Conservation (phyloP, 495 filamentous ascomycete genomes). For the Cudoniella acicularis region DNA sequence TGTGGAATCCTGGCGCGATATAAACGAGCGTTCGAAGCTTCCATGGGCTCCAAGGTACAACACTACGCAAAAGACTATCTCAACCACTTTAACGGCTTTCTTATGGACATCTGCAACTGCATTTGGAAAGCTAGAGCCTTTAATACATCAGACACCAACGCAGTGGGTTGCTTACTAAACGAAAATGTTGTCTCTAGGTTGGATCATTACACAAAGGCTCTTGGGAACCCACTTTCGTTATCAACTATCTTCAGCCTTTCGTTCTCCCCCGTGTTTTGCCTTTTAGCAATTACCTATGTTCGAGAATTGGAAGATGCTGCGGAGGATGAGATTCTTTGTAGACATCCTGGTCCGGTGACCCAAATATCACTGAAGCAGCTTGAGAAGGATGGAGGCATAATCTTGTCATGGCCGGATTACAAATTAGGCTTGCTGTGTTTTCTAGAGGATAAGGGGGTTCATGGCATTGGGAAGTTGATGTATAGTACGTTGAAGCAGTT, state of each 20-base stretch:
- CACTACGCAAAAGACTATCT: constrained; percentile 50
- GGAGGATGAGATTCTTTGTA: constrained; percentile 41
- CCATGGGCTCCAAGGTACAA: constrained; percentile 37
- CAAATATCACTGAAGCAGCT: constrained; percentile 59
- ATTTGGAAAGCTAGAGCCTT: constrained; percentile 79
- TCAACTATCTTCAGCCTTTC: constrained; percentile 64
- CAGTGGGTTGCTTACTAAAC: constrained; percentile 67
- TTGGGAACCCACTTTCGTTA: constrained; percentile 43
- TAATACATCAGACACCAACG: constrained; percentile 61
- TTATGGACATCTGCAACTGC: constrained; percentile 88
- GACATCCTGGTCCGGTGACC: constrained; percentile 74
- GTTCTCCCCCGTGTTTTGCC: constrained; percentile 60
- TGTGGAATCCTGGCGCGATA: constrained; percentile 64
- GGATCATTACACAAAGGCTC: constrained; percentile 36
- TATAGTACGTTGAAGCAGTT: constrained; percentile 80
- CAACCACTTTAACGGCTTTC: constrained; percentile 74
- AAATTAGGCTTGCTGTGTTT: constrained; percentile 67
- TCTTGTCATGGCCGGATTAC: constrained; percentile 70
- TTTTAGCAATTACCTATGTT: constrained; percentile 64
- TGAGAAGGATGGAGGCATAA: constrained; percentile 64
- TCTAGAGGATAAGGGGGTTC: constrained; percentile 61
- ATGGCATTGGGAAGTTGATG: constrained; percentile 70
- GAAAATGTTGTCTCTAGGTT: constrained; percentile 43
- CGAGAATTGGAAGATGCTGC: constrained; percentile 60
- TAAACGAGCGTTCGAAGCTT: constrained; percentile 71